Evolutionary conservation across 2,329 filamentous ascomycete genomes (phyloP), one percentile per base, ranked within the genome.

Genomic region (Trichophyton simii): DNA sequence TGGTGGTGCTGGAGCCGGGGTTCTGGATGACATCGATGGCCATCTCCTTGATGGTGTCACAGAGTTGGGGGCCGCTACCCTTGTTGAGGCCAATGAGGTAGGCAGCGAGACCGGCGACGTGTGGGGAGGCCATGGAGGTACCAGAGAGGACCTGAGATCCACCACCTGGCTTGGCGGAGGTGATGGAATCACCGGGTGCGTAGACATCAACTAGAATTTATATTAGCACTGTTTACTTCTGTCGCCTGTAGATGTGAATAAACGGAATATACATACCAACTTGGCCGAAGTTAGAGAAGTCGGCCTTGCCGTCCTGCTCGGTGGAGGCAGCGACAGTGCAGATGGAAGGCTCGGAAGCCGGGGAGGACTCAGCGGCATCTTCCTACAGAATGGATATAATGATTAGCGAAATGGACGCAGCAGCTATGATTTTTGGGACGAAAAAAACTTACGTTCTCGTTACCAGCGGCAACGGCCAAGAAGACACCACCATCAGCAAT

Each of bases 51-150:
- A 86, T 79, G 65, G 78, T 75, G 61, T 75, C 65, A 34, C 73
- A 73, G 60, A 83, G 77, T 8, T 68, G 73, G 41, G 70, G 72
- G 57, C 73, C 72, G 6, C 71, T 76, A 63, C 84, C 70, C 58
- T 71, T 67, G 73, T 83, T 80, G 60, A 84, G 76, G 59, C 74
- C 67, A 57, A 68, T 79, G 48, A 81, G 72, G 67, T 80, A 81
- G 8, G 81, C 79, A 63, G 81, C 78, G 58, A 82, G 72, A 60
- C 82, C 82, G 7, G 80, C 77, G 63, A 82, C 79, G 69, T 75
- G 75, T 62, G 74, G 74, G 8, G 70, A 68, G 42, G 72, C 70
- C 68, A 72, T 72, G 13, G 72, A 73, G 54, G 72, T 73, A 58
- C 72, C 71, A n/a, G 70, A 72, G 44, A 72, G 67, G 63, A 65